A percentile compares a stretch with the other conserved stretches of the same genome.
phyloP scores from a whole-genome alignment of 2,329 filamentous ascomycete genomes.

The Cylindrodendrum hubeiense region DNA sequence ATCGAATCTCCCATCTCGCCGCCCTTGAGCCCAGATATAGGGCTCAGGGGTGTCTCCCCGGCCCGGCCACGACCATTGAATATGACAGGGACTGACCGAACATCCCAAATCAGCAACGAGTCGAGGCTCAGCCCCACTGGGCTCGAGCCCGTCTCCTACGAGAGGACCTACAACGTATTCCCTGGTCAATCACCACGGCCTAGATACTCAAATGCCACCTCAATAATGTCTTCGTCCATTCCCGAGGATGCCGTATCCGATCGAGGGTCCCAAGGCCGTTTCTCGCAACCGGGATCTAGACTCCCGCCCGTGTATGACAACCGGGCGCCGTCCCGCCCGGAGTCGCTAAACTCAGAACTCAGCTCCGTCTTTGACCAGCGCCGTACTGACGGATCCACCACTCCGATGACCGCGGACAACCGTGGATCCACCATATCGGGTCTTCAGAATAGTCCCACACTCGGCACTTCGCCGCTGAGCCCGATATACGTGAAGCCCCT shows the following conservation, averaged over 20 bases:
- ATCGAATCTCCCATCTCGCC: constrained; percentile 39
- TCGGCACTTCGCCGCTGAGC: constrained; percentile 39
- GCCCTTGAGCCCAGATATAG: constrained; percentile 37
- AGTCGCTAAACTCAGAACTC: constrained; percentile 40
- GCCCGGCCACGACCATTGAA: constrained; percentile 38
- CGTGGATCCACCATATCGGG: constrained; percentile 37
- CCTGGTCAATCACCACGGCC: constrained; percentile 34
- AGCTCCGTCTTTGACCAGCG: constrained; percentile 42
- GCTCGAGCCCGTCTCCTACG: constrained; percentile 32
- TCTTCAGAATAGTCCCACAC: constrained; percentile 40
- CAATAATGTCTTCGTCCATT: constrained; percentile 43
- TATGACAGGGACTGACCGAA: constrained; percentile 29
- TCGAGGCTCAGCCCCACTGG: constrained; percentile 37
- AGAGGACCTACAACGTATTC: constrained; percentile 42
- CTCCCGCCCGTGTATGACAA: constrained; percentile 22
- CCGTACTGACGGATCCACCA: constrained; percentile 34
- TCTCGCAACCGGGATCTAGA: constrained; percentile 33
- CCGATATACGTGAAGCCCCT: constrained; percentile 27
- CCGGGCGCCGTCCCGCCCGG: constrained; percentile 37
- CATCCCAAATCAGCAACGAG: constrained; percentile 40
- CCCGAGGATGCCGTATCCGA: constrained; percentile 43
- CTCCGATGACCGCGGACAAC: constrained; percentile 36
- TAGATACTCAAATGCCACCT: constrained; percentile 38
- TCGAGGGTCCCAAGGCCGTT: constrained; percentile 29
- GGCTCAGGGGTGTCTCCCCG: constrained; percentile 12